A percentile compares a stretch with the other conserved stretches of the same genome.
phyloP scores from a whole-genome alignment of 2,329 filamentous ascomycete genomes.

The Fusarium foetens region DNA sequence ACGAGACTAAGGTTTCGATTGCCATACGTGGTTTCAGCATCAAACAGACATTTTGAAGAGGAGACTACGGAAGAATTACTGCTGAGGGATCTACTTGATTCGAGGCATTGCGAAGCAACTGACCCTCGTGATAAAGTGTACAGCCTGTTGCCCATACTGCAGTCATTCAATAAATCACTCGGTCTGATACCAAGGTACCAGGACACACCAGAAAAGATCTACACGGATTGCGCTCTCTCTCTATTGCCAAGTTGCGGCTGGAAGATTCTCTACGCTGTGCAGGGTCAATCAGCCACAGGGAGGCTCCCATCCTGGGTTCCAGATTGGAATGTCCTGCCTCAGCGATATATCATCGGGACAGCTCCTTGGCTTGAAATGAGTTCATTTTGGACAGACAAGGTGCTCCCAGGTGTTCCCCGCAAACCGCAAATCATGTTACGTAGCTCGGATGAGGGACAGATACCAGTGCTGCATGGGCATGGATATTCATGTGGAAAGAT shows the following conservation, averaged over 20 bases:
- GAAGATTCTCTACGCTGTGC: neutral
- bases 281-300: neutral
- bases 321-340: neutral
- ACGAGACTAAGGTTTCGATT: neutral
- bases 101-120: neutral
- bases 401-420: accelerated
- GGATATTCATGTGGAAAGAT: neutral
- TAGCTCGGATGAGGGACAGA: accelerated
- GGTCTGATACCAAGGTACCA: neutral
- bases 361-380: neutral
- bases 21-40: neutral
- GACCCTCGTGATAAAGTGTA: neutral
- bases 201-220: neutral
- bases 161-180: accelerated
- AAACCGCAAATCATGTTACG: neutral
- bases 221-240: neutral
- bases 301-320: neutral
- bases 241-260: neutral
- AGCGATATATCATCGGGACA: neutral
- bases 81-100: neutral
- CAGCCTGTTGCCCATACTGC: neutral
- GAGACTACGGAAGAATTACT: neutral
- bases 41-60: neutral
- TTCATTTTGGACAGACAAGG: neutral
- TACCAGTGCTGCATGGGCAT: neutral